Evolutionary conservation across 768 basidiomycete genomes (phyloP), one percentile per base, ranked within the genome.

Genomic region (Hysterangium stoloniferum): DNA sequence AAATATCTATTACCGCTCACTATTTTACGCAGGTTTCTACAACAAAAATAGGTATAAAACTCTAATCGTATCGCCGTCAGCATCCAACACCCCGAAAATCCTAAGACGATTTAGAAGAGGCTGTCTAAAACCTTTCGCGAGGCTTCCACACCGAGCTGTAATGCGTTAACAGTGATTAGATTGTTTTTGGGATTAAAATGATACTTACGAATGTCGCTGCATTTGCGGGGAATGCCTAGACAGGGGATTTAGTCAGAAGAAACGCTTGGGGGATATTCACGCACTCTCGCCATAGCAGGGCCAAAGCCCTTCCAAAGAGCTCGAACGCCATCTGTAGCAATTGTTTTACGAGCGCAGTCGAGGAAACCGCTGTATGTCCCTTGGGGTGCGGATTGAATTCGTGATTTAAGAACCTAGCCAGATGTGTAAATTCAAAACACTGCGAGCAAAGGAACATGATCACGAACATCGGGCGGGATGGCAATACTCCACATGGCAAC

Each of bases 401-500:
- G 77, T 17, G 93, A 97, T 74, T 99, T 99, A 58, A 98, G 68
- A 27, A 95, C 92, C 94, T 96, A 60, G 45, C 28, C 15, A 24
- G 7, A 8, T 13, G 40, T 46, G 45, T 15, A 7, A n/a, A 59
- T 25, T 45, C 37, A 31, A 48, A 29, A 51, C 25, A 45, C 17
- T 15, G 22, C 34, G 1, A 27, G 27, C 34, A 40, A 37, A 22
- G 38, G 7, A 25, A 22, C 36, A 32, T 11, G 9, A 43, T 8
- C 22, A 72, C 86, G 56, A 61, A 92, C 94, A 65, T 99, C 95
- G 40, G 95, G 94, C 42, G 96, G 96, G 58, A 99, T 96, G 22
- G 90, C 95, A 58, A 98, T 74, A 15, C 87, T 74, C 96, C 96
- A 99, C 96, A 99, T 98, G 32, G 93, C 93, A 4, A 98, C 79